These are phyloP conservation scores for Calycina herbarum DNA, from an alignment of 2,329 filamentous ascomycete species.

Conservation along the genomic window DNA sequence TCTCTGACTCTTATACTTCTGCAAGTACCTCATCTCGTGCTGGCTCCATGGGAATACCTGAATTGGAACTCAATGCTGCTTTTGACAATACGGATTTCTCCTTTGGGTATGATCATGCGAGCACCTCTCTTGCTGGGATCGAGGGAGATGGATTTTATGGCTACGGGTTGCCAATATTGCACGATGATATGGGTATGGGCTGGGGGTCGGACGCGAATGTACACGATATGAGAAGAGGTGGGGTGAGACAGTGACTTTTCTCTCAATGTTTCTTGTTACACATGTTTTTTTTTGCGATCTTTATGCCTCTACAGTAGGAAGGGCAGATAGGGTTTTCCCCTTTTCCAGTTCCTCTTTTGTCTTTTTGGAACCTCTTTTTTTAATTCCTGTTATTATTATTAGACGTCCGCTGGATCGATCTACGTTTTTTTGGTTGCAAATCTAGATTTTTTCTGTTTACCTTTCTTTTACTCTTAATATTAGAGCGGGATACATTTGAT, in stretches of 20 bases:
- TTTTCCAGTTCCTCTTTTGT: too few species aligned
- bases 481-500: too few species aligned
- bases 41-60: constrained; percentile 6
- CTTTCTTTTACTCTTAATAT: too few species aligned
- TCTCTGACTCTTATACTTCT: background rate
- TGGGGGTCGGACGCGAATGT: background rate
- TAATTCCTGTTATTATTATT: too few species aligned
- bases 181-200: constrained; percentile 1
- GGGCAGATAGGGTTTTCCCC: too few species aligned
- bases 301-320: too few species aligned
- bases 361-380: too few species aligned
- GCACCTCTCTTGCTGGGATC: constrained; percentile 3
- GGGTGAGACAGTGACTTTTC: background rate
- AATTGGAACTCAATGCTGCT: constrained; percentile 1
- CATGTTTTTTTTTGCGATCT: too few species aligned
- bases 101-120: constrained; percentile 10
- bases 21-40: background rate
- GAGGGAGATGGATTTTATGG: constrained; percentile 8
- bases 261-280: background rate
- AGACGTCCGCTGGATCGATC: too few species aligned
- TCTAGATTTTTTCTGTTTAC: too few species aligned
- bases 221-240: background rate
- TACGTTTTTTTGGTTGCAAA: too few species aligned
- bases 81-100: constrained; percentile 10
- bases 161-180: constrained; percentile 7